A percentile compares a stretch with the other conserved stretches of the same genome.
Evolutionary conservation across 257 asterid genomes (phyloP).

Genomic region (Solanum ahanhuiri): DNA sequence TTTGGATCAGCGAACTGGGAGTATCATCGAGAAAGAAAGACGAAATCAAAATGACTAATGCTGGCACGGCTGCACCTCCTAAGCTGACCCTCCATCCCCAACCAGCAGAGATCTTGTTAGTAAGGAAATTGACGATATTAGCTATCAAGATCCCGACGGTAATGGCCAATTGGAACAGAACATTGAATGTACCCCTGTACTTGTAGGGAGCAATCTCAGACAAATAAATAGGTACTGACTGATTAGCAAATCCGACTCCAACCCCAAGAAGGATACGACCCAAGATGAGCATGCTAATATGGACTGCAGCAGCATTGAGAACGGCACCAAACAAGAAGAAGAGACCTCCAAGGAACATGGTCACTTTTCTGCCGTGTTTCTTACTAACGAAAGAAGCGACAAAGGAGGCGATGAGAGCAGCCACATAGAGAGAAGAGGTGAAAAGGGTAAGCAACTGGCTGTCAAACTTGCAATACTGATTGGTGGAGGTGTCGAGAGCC

Average conservation of each 20-base stretch:
- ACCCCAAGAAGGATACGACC: background rate
- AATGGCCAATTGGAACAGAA: conserved; percentile 7
- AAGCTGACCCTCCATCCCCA: background rate
- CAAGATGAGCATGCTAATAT: conserved; percentile 1
- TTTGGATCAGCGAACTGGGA: background rate
- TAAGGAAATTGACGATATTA: conserved; percentile 1
- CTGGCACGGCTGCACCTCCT: background rate
- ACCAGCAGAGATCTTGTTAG: background rate
- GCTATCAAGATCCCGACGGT: conserved; percentile 6
- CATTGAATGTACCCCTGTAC: conserved; percentile 6
- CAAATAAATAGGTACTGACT: conserved; percentile 2
- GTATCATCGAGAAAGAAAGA: background rate
- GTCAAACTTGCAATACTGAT: background rate
- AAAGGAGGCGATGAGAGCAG: background rate
- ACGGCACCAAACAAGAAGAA: background rate
- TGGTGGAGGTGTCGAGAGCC: background rate
- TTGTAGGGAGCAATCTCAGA: conserved; percentile 13
- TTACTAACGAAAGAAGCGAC: background rate
- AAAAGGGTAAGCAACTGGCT: background rate
- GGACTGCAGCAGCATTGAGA: background rate
- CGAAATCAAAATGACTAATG: background rate
- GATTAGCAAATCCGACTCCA: background rate
- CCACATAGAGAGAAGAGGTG: background rate
- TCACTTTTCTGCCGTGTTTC: background rate
- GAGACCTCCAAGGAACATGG: background rate